Percentiles rank a stretch among this genome's conserved stretches.
These are phyloP conservation scores for Venturia oleaginea DNA, from an alignment of 2,329 filamentous ascomycete genomes.

Conservation along the genomic window DNA sequence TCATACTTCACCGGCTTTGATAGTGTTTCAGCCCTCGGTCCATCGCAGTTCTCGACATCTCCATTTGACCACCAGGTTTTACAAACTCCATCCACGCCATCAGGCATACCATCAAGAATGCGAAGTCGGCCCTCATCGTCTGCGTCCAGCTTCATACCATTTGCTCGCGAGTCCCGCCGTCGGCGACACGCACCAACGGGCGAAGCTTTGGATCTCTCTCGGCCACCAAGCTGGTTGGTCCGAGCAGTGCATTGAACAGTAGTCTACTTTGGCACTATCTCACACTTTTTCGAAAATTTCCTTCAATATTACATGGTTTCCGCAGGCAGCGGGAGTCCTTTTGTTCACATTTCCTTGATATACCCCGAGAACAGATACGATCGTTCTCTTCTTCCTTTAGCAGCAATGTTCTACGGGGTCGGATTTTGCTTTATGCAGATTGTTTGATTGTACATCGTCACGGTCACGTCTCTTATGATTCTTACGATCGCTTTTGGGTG, in stretches of 20 bases:
- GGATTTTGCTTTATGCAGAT: not conserved
- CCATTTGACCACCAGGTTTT: not conserved
- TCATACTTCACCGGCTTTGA: slow-evolving; percentile 14
- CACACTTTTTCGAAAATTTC: not conserved
- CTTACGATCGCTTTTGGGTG: not conserved
- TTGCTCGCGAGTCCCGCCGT: not conserved
- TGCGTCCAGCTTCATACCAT: not conserved
- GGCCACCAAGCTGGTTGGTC: slow-evolving; percentile 4
- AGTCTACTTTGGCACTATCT: not conserved
- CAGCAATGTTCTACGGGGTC: not conserved
- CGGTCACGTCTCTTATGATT: slow-evolving; percentile 7
- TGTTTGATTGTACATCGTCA: not conserved
- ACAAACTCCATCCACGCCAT: not conserved
- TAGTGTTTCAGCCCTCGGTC: not conserved
- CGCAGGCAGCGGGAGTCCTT: not conserved
- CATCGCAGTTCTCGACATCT: not conserved
- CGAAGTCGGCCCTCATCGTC: not conserved
- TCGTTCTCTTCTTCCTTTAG: not conserved
- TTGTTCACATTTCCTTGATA: not conserved
- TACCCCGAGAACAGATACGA: not conserved
- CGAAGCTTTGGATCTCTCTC: not conserved
- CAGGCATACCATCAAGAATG: not conserved
- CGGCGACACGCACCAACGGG: not conserved
- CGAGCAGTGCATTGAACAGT: not conserved
- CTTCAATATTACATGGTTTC: not conserved